A percentile compares a stretch with the other conserved stretches of the same genome.
These are phyloP conservation scores for Magnusiomyces magnusii DNA, from an alignment of 1,139 yeast species.

Conservation along the genomic window DNA sequence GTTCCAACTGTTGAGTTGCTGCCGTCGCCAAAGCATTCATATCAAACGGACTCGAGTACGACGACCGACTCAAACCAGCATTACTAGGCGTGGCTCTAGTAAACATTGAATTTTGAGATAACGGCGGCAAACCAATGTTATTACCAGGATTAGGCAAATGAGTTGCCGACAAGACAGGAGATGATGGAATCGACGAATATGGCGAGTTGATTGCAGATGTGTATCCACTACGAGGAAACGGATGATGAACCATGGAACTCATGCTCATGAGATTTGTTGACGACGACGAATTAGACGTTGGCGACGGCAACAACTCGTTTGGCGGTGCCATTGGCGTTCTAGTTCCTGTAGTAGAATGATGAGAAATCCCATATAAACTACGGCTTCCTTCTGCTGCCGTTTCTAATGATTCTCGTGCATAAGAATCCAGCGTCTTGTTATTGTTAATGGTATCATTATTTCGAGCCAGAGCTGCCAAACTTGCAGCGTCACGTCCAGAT, in stretches of 20 bases:
- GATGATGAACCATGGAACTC: neutral
- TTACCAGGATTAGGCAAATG: neutral
- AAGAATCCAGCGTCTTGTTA: conserved; percentile 1
- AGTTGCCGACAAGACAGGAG: conserved; percentile 17
- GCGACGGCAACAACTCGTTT: neutral
- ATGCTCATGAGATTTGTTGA: conserved; percentile 3
- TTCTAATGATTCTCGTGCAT: conserved; percentile 1
- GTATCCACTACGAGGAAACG: conserved; percentile 15
- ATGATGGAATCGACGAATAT: conserved; percentile 20
- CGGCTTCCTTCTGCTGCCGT: neutral
- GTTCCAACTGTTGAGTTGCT: conserved; percentile 68
- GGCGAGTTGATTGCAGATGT: conserved; percentile 18
- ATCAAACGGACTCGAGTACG: conserved; percentile 40
- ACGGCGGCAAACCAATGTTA: neutral
- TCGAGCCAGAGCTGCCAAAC: neutral
- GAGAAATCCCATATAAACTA: neutral
- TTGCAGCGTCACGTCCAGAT: neutral
- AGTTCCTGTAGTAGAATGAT: neutral
- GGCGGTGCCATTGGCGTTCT: neutral
- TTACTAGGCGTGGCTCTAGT: conserved; percentile 21
- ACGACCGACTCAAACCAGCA: conserved; percentile 16
- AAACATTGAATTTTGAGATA: neutral
- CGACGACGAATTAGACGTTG: neutral
- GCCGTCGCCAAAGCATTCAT: conserved; percentile 75
- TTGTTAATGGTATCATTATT: neutral